phyloP scores from a whole-genome alignment of 139 green algal species.

The Chlamydomonas schloesseri region DNA sequence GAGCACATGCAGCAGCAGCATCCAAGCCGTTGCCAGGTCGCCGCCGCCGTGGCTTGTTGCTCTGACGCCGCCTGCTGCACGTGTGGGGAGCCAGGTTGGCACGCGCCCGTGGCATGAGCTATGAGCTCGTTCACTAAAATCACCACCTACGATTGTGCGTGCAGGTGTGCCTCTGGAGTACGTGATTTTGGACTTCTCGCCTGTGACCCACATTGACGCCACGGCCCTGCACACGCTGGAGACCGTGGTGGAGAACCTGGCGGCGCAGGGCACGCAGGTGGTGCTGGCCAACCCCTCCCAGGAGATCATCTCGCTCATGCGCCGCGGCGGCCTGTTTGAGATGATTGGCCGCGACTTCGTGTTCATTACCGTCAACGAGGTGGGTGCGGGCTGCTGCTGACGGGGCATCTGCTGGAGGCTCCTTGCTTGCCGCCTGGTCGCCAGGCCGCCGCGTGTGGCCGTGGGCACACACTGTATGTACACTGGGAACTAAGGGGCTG shows the following conservation, averaged over 20 bases:
- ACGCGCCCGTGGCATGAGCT: no score
- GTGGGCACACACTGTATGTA: no score
- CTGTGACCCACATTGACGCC: conserved; percentile 81
- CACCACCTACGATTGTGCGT: not conserved
- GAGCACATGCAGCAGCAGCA: not conserved
- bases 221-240: conserved; percentile 16
- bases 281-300: conserved; percentile 48
- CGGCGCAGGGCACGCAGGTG: not conserved
- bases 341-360: conserved; percentile 51
- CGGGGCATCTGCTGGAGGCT: no score
- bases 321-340: conserved; percentile 14
- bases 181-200: conserved; percentile 86
- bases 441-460: no score
- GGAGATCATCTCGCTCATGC: conserved; percentile 24
- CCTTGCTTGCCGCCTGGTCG: no score
- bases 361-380: conserved; percentile 54
- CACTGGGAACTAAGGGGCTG: no score
- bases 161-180: conserved; percentile 45
- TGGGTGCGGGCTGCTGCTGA: no score
- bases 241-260: not conserved
- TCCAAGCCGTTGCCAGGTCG: not conserved
- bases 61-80: not conserved
- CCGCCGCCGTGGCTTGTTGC: no score
- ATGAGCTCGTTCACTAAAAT: not conserved
- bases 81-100: no score